phyloP scores from a whole-genome alignment of 352 stramenopile species.

The Pelagophyceae sp. region DNA sequence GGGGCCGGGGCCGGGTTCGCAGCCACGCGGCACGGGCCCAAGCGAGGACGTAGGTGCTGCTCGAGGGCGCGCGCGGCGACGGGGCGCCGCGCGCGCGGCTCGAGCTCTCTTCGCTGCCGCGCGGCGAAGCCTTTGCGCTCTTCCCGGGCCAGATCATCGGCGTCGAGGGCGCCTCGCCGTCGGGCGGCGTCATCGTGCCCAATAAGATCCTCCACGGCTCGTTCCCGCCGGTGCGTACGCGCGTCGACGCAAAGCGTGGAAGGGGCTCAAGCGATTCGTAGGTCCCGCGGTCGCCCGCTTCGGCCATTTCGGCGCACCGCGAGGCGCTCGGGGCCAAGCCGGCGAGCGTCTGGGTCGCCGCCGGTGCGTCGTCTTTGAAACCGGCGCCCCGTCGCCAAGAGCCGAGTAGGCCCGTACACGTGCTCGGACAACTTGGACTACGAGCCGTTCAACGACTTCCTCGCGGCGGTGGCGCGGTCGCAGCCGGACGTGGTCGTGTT shows the following conservation, averaged over 20 bases:
- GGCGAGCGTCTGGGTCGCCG: background rate
- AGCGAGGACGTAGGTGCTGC: background rate
- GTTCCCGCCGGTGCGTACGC: background rate
- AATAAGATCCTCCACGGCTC: background rate
- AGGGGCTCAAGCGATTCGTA: no score
- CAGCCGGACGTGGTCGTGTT: constrained; percentile 10
- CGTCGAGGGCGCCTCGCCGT: background rate
- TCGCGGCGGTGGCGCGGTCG: background rate
- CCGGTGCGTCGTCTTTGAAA: background rate
- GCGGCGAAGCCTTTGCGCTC: background rate
- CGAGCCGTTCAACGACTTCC: background rate
- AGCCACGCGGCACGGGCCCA: background rate
- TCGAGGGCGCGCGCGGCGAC: background rate
- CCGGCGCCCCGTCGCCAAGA: background rate
- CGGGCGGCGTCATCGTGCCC: background rate
- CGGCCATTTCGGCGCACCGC: background rate
- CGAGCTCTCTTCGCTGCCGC: background rate
- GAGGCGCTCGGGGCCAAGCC: background rate
- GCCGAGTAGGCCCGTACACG: constrained; percentile 6
- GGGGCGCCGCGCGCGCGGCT: background rate
- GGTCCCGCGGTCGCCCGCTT: no score
- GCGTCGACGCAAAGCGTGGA: no score
- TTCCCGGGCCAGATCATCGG: constrained; percentile 16
- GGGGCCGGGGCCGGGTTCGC: background rate
- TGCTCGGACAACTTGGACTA: constrained; percentile 7